Percentiles rank a stretch among this genome's conserved stretches.
Conservation (phyloP, 768 basidiomycete species). For the Mycena vulgaris region DNA sequence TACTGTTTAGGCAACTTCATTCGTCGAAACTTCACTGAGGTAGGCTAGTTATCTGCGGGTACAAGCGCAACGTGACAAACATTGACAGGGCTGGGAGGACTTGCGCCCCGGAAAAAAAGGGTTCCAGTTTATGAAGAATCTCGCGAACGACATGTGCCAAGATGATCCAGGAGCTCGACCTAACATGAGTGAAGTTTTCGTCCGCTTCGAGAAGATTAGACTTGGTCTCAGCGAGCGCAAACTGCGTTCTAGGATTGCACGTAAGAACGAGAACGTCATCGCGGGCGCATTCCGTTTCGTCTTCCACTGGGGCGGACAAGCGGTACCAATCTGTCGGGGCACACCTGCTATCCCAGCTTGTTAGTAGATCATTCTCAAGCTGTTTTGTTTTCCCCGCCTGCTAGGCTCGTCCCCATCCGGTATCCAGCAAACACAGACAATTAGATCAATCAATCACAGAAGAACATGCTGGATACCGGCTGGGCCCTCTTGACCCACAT, state of each 20-base stretch:
- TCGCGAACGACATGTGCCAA: neutral
- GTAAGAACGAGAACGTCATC: neutral
- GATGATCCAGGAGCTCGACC: constrained; percentile 1
- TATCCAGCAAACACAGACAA: no score
- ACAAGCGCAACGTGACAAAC: no score
- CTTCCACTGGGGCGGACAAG: constrained; percentile 1
- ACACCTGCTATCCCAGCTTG: neutral
- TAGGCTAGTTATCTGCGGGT: neutral
- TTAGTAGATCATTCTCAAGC: no score
- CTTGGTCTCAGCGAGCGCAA: neutral
- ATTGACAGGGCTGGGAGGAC: no score
- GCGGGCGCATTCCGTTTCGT: neutral
- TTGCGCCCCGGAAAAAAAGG: neutral
- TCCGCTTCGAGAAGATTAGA: constrained; percentile 5
- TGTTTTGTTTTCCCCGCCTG: no score
- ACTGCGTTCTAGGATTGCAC: neutral
- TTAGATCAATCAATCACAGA: no score
- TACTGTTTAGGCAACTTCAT: constrained; percentile 1
- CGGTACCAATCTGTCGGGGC: neutral
- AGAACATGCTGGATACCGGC: no score
- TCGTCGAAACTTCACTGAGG: neutral
- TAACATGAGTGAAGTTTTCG: neutral
- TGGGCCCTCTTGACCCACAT: no score
- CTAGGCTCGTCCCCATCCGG: no score
- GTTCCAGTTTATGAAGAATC: neutral